Base-by-base conservation (phyloP, 345 rosid genomes). In the Eucalyptus virginea region DNA sequence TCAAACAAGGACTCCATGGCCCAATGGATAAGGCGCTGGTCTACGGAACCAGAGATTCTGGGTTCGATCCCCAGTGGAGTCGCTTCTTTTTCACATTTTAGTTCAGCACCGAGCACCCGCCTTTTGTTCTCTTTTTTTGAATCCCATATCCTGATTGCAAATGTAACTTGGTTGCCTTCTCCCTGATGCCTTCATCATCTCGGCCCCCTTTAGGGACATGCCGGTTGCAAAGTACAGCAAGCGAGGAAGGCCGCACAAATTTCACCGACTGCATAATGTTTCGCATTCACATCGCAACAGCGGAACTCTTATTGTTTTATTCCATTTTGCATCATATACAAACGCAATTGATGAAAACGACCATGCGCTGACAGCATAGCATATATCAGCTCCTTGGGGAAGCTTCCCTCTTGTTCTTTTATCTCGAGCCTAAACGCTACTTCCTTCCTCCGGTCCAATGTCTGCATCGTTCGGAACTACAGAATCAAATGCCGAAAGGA, bases 11-110 rank as follows among this genome's bases (percentile, higher is more conserved):
- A 94, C 95, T 95, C 93, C 94, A 88, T 93, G 96, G 95, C 95
- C 97, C 95, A 96, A 95, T 95, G 99, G 98, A 97, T 94, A 95
- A 95, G 98, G 98, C 95, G 94, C 98, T 96, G 96, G 96, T 94
- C 96, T 92, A 95, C 97, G 96, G 90, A 96, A 95, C 96, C 95
- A 94, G 96, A 95, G 96, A 93, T 81, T 95, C 95, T 94, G 95
- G 96, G 96, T 95, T 95, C 95, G 96, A 96, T 95, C 94, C 94
- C 96, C 97, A 96, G 96, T 90, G 94, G 93, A 95, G 95, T 95
- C 95, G 98, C 19, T 89, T 52, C 5, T 21, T 52, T 37, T 40
- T 21, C 6, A 4, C 23, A 28, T 30, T 62, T 62, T 0, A 6
- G 3, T 12, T 62, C 69, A 12, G 69, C 11, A 30, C 7, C 34